Evolutionary conservation across 2,329 filamentous ascomycete genomes (phyloP).

Genomic region (Penicillium olsonii): DNA sequence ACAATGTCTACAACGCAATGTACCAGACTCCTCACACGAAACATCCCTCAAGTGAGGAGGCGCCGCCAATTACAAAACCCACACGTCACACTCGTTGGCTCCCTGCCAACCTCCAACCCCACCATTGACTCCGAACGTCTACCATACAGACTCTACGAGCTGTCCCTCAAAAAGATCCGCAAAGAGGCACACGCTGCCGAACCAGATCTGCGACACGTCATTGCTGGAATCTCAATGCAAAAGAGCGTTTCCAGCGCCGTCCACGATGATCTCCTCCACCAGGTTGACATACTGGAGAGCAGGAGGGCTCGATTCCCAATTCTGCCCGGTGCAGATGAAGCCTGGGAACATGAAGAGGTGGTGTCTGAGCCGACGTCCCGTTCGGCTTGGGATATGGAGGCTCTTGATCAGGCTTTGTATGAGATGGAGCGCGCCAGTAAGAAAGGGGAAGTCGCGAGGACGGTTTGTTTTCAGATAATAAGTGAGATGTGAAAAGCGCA

Average conservation of each 20-base stretch:
- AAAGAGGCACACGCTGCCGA: slow-evolving; percentile 22
- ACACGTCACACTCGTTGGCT: slow-evolving; percentile 2
- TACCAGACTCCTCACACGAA: slow-evolving; percentile 1
- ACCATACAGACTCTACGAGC: slow-evolving; percentile 24
- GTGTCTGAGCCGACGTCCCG: neutral
- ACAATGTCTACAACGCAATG: slow-evolving; percentile 9
- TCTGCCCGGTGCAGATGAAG: slow-evolving; percentile 16
- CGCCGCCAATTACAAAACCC: slow-evolving; percentile 4
- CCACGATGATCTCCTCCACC: slow-evolving; percentile 16
- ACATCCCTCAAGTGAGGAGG: slow-evolving; percentile 8
- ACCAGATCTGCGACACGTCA: slow-evolving; percentile 22
- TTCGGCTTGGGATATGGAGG: slow-evolving; percentile 14
- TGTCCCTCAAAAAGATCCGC: slow-evolving; percentile 25
- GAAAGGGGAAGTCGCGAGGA: slow-evolving; percentile 15
- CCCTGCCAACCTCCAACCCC: slow-evolving; percentile 2
- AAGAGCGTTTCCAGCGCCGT: slow-evolving; percentile 8
- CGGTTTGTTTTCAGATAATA: slow-evolving; percentile 23
- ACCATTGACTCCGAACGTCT: slow-evolving; percentile 21
- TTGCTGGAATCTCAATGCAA: slow-evolving; percentile 24
- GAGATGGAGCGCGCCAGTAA: slow-evolving; percentile 18
- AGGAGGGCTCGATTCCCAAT: slow-evolving; percentile 8
- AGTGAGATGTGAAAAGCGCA: slow-evolving; percentile 13
- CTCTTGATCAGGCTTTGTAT: slow-evolving; percentile 16
- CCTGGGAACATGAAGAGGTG: slow-evolving; percentile 9
- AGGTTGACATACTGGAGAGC: slow-evolving; percentile 15